Conservation (phyloP, 164 flowering plant species). For the Sextonia rubra region DNA sequence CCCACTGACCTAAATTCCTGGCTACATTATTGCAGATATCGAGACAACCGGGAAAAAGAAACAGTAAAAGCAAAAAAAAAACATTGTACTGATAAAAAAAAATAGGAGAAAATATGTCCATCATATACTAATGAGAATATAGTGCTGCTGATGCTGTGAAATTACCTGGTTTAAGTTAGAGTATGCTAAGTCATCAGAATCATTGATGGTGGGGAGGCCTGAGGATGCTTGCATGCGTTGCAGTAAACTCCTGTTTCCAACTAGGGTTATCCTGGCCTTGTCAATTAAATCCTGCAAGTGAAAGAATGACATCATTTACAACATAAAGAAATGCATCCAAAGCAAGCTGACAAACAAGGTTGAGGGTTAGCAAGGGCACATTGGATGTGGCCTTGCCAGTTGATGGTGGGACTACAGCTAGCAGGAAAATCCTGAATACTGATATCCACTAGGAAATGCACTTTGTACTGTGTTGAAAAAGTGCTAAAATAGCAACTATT, state of each 20-base stretch:
- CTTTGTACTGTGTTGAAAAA: no score
- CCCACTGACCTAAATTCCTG: no score
- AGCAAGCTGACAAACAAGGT: neutral
- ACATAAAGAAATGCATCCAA: neutral
- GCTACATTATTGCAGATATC: no score
- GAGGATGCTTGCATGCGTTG: constrained; percentile 63
- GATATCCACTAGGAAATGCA: no score
- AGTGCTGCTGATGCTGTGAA: neutral
- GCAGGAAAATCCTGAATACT: no score
- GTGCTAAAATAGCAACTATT: no score
- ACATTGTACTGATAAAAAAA: no score
- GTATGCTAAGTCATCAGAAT: constrained; percentile 59
- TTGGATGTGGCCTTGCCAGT: neutral
- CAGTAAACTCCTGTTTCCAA: constrained; percentile 66
- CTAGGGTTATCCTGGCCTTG: constrained; percentile 57
- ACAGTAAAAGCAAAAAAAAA: no score
- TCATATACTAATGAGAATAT: no score
- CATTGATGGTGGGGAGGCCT: constrained; percentile 40
- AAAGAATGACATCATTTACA: neutral
- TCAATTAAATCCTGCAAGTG: constrained; percentile 70
- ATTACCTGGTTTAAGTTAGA: constrained; percentile 71
- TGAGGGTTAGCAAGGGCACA: neutral
- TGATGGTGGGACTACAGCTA: neutral
- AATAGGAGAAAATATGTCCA: no score
- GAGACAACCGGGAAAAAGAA: no score